Percentiles rank a stretch among this genome's conserved stretches.
Evolutionary conservation across 2,329 filamentous ascomycete species (phyloP).

Genomic region (Clarireedia homoeocarpa): DNA sequence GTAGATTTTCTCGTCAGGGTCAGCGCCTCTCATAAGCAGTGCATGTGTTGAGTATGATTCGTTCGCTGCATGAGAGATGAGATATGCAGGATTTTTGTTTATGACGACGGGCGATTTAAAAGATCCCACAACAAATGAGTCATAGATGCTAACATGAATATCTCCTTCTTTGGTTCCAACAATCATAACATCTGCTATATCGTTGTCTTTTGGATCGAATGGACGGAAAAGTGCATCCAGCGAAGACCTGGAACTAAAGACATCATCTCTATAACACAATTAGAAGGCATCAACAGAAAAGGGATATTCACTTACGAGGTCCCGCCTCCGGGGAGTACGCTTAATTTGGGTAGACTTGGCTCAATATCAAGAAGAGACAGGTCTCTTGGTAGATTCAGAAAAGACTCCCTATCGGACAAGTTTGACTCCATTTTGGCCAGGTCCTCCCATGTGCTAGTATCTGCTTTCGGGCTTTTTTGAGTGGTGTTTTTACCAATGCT

Average conservation of each 20-base stretch:
- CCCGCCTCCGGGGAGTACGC: conserved; percentile 58
- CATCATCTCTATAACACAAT: conserved; percentile 26
- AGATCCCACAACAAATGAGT: conserved; percentile 71
- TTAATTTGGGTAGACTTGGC: conserved; percentile 67
- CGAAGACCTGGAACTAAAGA: conserved; percentile 29
- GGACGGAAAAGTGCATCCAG: conserved; percentile 29
- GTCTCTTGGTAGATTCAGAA: conserved; percentile 57
- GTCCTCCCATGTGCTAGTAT: conserved; percentile 17
- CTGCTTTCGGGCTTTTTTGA: conserved; percentile 5
- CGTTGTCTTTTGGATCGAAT: conserved; percentile 51
- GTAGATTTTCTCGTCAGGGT: conserved; percentile 38
- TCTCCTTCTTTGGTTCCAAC: conserved; percentile 63
- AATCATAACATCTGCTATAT: conserved; percentile 72
- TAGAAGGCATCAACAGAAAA: neutral
- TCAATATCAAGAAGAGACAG: conserved; percentile 71
- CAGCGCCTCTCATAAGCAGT: conserved; percentile 50
- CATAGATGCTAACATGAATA: conserved; percentile 74
- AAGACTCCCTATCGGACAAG: conserved; percentile 10
- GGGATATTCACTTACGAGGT: conserved; percentile 43
- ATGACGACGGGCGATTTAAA: conserved; percentile 41
- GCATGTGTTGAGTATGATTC: conserved; percentile 68
- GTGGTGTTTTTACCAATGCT: conserved; percentile 17
- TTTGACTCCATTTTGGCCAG: conserved; percentile 13
- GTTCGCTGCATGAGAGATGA: conserved; percentile 61
- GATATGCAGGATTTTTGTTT: conserved; percentile 21